A percentile compares a stretch with the other conserved stretches of the same genome.
These are phyloP conservation scores for Zarea fungicola DNA, from an alignment of 2,329 filamentous ascomycete genomes.

Conservation along the genomic window DNA sequence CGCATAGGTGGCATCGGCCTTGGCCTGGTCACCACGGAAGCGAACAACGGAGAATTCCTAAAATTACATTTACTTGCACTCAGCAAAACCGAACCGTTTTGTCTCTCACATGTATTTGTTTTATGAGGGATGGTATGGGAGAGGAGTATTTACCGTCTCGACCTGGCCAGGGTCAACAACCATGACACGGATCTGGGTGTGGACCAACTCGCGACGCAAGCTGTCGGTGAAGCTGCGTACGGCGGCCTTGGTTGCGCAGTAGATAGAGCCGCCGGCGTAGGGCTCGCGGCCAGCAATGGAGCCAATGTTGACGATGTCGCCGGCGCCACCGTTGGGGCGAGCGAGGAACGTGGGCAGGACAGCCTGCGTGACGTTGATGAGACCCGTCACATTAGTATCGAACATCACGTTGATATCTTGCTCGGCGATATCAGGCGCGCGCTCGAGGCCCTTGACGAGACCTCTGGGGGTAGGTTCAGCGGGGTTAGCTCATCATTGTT, in stretches of 20 bases:
- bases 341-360: constrained; percentile 76
- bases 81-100: too few species aligned
- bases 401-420: constrained; percentile 87
- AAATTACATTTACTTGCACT: background rate
- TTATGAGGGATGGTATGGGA: background rate
- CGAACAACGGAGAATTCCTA: constrained; percentile 83
- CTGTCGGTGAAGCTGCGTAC: constrained; percentile 80
- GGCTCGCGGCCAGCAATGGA: constrained; percentile 86
- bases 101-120: too few species aligned
- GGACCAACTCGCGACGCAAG: constrained; percentile 75
- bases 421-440: constrained; percentile 75
- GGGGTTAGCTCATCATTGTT: constrained; percentile 12
- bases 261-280: constrained; percentile 81
- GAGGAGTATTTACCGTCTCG: constrained; percentile 60
- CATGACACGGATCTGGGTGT: constrained; percentile 75
- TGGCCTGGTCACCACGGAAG: constrained; percentile 81
- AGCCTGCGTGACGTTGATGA: constrained; percentile 96
- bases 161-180: constrained; percentile 90
- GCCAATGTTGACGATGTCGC: constrained; percentile 93
- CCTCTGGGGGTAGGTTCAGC: constrained; percentile 48
- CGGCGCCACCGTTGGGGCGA: constrained; percentile 67
- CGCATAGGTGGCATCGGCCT: constrained; percentile 87
- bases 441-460: constrained; percentile 81
- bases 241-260: constrained; percentile 89
- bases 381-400: constrained; percentile 84